Evolutionary conservation across 177 flowering plant genomes (phyloP), one percentile per base, ranked within the genome.

Genomic region (Tripterygium wilfordii): DNA sequence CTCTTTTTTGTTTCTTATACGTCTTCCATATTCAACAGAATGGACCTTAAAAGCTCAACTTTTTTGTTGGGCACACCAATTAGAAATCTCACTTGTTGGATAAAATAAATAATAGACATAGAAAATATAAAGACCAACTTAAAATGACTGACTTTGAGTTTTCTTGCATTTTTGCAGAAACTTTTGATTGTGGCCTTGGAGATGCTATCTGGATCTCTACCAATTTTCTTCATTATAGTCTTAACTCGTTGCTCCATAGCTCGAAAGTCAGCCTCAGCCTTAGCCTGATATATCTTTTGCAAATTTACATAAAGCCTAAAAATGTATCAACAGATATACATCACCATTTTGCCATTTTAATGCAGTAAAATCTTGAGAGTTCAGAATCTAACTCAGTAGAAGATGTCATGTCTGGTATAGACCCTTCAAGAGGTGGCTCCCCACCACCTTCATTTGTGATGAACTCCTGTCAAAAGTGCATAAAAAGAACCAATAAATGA

Each of bases 341-440:
- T 35, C 38, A 3, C 38, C n/a, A n/a, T n/a, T n/a, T n/a, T n/a
- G n/a, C n/a, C n/a, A n/a, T n/a, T n/a, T n/a, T n/a, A n/a, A 35
- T 3, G 14, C 16, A 35, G 3, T 7, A 7, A 10, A 35, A 5
- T 35, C 38, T 35, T 35, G 38, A 35, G 39, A 10, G 3, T 36
- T 3, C 17, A 24, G 52, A 6, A 29, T 75, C 83, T 77, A 10
- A 94, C 99, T 94, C 99, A 29, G 99, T 94, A 46, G 81, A 89
- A 57, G 99, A 89, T 58, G 97, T 90, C 99, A 94, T 94, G 63
- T 94, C 99, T 7, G 97, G 97, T 47, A 94, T 77, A 32, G 88
- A 79, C 57, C 99, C 99, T 63, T 94, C 99, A 37, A 94, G 85
- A 5, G 97, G 99, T 53, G 77, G 71, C 72, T 94, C 99, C 29